phyloP scores from a whole-genome alignment of 1,284 basidiomycete species.

The Grifola frondosa region DNA sequence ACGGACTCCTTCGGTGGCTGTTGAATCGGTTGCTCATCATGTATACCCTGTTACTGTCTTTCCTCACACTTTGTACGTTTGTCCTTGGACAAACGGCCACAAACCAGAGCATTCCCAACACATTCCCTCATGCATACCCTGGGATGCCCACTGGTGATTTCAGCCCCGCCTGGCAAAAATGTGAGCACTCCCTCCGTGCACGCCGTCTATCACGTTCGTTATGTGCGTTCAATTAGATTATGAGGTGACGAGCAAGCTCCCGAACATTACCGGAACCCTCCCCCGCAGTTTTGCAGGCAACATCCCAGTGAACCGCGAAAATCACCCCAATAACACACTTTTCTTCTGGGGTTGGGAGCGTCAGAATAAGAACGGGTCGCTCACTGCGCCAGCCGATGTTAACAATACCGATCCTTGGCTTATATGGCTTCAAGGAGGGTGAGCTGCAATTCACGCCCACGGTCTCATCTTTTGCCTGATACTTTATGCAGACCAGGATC shows the following conservation, averaged over 20 bases:
- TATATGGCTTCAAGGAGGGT: conserved; percentile 73
- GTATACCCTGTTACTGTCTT: conserved; percentile 5
- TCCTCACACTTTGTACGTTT: conserved; percentile 4
- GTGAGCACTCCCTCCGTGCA: conserved; percentile 19
- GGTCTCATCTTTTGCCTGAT: neutral
- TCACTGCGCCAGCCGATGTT: conserved; percentile 40
- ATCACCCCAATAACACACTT: conserved; percentile 61
- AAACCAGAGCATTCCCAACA: conserved; percentile 14
- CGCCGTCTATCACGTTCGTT: too few species aligned
- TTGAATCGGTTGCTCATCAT: conserved; percentile 2
- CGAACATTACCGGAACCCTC: conserved; percentile 62
- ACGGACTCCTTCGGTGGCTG: too few species aligned
- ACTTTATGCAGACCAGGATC: conserved; percentile 50
- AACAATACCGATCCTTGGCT: conserved; percentile 59
- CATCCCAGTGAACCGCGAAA: conserved; percentile 54
- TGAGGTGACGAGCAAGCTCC: conserved; percentile 39
- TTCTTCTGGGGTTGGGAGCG: conserved; percentile 68
- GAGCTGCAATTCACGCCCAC: neutral
- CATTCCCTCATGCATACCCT: conserved; percentile 27
- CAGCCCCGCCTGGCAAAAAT: conserved; percentile 32
- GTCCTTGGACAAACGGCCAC: conserved; percentile 12
- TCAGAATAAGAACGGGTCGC: conserved; percentile 55
- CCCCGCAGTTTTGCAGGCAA: conserved; percentile 68
- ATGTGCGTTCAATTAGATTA: conserved; percentile 28
- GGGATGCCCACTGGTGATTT: conserved; percentile 26